Evolutionary conservation across 2,329 filamentous ascomycete species (phyloP), one percentile per base, ranked within the genome.

Genomic region (Anisogramma anomala): DNA sequence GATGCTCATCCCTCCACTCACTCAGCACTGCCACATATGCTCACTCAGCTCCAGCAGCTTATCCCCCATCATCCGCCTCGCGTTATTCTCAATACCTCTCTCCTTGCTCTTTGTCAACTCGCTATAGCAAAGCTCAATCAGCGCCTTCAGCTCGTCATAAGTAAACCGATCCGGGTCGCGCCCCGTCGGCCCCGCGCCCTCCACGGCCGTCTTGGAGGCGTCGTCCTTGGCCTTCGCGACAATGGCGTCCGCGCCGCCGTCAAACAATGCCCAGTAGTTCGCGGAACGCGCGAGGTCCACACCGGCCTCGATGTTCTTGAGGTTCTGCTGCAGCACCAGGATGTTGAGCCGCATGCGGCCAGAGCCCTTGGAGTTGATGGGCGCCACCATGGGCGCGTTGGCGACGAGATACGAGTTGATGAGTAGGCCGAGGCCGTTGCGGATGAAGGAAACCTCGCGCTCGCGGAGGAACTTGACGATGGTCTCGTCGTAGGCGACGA

Each of bases 261-360:
- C 71, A 53, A 84, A 86, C 27, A 89, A 59, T 15, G 72, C 69
- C 54, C 79, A 88, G 62, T 82, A 89, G 44, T 74, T 70, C 15
- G 75, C 71, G 1, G 80, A 74, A 26, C 74, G 66, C 3, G 69
- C 67, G 20, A 89, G 66, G 42, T 74, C 70, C 3, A 84, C 79
- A 7, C 72, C 73, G 2, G 74, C 69, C 59, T 91, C 86, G 39
- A 98, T 80, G 50, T 94, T 94, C 66, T 94, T 94, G 41, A 98
- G 75, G 54, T 94, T 95, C 58, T 98, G 91, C 62, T 96, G 89
- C 38, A 98, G 68, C 30, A 98, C 91, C 18, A 95, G 72, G 36
- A 95, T 86, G 58, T 98, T 94, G 54, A 96, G 76, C 58, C 87
- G 82, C 76, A 98, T 87, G 27, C 87, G 76, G n/a, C 79, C 77